These are phyloP conservation scores for Plantago elongata DNA, from an alignment of 257 asterid genomes.

Conservation along the genomic window DNA sequence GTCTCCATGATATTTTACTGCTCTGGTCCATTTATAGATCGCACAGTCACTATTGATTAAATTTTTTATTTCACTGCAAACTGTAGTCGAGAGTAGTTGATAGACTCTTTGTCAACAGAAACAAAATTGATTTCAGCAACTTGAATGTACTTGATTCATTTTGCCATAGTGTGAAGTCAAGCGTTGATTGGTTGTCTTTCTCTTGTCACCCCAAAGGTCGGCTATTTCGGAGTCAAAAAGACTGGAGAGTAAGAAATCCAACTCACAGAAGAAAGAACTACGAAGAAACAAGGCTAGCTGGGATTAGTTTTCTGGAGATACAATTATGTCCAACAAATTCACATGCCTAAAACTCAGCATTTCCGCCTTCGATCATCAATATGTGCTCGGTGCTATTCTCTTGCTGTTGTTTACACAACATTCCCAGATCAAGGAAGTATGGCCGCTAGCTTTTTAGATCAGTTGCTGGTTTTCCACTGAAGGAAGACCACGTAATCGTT, in stretches of 20 bases:
- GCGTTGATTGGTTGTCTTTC: conserved; percentile 11
- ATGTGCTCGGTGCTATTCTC: not conserved
- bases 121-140: not conserved
- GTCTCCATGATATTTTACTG: not conserved
- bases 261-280: conserved; percentile 56
- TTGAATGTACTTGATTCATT: not conserved
- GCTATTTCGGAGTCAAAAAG: conserved; percentile 66
- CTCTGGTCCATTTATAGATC: not conserved
- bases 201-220: conserved; percentile 43
- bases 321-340: not conserved
- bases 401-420: not conserved
- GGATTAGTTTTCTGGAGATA: conserved; percentile 35
- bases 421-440: conserved; percentile 1
- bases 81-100: not conserved
- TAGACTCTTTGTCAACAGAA: not conserved
- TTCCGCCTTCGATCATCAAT: not conserved
- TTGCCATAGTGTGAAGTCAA: not conserved
- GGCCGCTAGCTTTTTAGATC: conserved; percentile 8
- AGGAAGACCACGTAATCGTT: conserved; percentile 10
- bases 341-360: conserved; percentile 14
- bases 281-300: conserved; percentile 64
- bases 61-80: not conserved
- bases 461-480: conserved; percentile 17
- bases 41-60: not conserved
- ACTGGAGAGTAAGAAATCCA: conserved; percentile 61